Percentiles rank a stretch among this genome's conserved stretches.
phyloP scores from a whole-genome alignment of 2,329 filamentous ascomycete species.

The Exophiala xenobiotica region DNA sequence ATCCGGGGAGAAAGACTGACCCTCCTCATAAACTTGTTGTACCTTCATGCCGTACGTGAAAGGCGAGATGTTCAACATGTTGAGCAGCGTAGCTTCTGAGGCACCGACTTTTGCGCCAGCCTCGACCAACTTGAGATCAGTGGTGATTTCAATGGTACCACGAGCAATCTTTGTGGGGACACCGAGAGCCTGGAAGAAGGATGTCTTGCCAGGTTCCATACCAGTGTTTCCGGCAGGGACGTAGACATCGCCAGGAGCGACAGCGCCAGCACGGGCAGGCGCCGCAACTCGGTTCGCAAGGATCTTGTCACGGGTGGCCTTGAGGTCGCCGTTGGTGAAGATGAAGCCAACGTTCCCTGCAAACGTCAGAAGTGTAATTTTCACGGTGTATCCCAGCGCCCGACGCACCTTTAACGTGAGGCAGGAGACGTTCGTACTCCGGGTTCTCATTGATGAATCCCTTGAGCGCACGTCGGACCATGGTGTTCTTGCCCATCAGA shows the following conservation, averaged over 20 bases:
- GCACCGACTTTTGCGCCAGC: slow-evolving; percentile 90
- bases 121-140: slow-evolving; percentile 97
- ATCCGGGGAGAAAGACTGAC: slow-evolving; percentile 81
- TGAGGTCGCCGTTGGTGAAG: slow-evolving; percentile 97
- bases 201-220: slow-evolving; percentile 99
- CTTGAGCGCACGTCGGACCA: slow-evolving; percentile 98
- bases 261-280: slow-evolving; percentile 93
- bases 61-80: slow-evolving; percentile 99
- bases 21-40: slow-evolving; percentile 93
- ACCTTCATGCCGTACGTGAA: slow-evolving; percentile 99
- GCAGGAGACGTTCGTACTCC: slow-evolving; percentile 97
- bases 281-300: slow-evolving; percentile 96
- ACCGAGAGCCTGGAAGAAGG: slow-evolving; percentile 99
- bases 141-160: slow-evolving; percentile 99
- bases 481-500: slow-evolving; percentile 99
- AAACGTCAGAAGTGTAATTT: slow-evolving; percentile 19
- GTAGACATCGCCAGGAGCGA: slow-evolving; percentile 91
- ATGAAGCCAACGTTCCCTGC: slow-evolving; percentile 94
- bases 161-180: slow-evolving; percentile 99
- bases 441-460: slow-evolving; percentile 86
- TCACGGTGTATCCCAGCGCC: slow-evolving; percentile 4
- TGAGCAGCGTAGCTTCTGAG: slow-evolving; percentile 97
- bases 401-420: slow-evolving; percentile 75
- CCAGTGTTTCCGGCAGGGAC: slow-evolving; percentile 98
- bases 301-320: slow-evolving; percentile 89